These are phyloP conservation scores for Cyclotella choctawhatcheeana DNA, from an alignment of 108 stramenopile species.

Conservation along the genomic window DNA sequence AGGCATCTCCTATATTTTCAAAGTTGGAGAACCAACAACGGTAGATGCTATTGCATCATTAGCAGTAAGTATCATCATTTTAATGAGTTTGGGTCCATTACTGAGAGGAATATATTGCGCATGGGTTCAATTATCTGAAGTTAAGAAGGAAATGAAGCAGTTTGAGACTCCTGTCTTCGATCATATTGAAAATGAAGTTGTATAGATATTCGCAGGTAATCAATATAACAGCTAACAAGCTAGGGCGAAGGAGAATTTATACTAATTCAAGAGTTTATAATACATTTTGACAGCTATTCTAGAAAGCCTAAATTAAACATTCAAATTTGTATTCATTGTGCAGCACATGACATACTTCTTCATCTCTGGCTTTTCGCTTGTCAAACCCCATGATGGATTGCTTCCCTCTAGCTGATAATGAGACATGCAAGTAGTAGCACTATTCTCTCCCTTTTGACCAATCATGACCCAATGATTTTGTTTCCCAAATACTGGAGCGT, in stretches of 20 bases:
- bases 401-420: slow-evolving; percentile 31
- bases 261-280: not conserved
- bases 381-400: slow-evolving; percentile 38
- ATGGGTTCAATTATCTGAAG: slow-evolving; percentile 23
- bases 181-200: too few species aligned
- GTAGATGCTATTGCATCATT: slow-evolving; percentile 79
- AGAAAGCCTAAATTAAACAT: not conserved
- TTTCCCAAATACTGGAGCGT: slow-evolving; percentile 24
- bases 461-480: slow-evolving; percentile 20
- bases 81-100: slow-evolving; percentile 67
- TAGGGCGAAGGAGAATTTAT: too few species aligned
- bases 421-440: slow-evolving; percentile 34
- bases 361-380: slow-evolving; percentile 18
- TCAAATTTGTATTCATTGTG: slow-evolving; percentile 5
- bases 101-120: slow-evolving; percentile 43
- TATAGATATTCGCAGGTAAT: too few species aligned
- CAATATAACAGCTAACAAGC: too few species aligned
- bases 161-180: too few species aligned
- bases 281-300: not conserved
- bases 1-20: slow-evolving; percentile 49
- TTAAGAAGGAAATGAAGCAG: too few species aligned
- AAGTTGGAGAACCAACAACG: slow-evolving; percentile 55
- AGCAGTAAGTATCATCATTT: slow-evolving; percentile 70
- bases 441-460: slow-evolving; percentile 23
- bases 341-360: slow-evolving; percentile 48